Conservation (phyloP, 2,329 filamentous ascomycete genomes). For the Fusarium veterinarium region DNA sequence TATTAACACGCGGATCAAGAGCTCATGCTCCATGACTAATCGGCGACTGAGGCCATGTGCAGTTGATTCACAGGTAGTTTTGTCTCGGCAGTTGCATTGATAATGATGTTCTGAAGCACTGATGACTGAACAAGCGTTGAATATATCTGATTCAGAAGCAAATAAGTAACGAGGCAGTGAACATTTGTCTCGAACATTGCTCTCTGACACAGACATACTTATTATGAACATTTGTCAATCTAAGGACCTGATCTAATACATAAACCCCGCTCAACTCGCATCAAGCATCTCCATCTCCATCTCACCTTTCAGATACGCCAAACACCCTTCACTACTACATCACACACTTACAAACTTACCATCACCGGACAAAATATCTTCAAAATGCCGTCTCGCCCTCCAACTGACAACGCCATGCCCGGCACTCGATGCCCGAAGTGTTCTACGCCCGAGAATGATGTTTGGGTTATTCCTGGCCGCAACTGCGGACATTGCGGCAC, state of each 20-base stretch:
- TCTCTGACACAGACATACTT: fast-evolving
- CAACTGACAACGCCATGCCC: fast-evolving
- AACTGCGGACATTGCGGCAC: background rate
- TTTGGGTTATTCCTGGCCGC: background rate
- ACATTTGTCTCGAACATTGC: fast-evolving
- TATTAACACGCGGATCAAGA: fast-evolving
- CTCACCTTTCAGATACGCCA: background rate
- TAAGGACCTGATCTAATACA: background rate
- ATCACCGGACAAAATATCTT: fast-evolving
- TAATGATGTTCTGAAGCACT: background rate
- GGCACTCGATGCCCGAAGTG: background rate
- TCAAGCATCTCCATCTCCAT: background rate
- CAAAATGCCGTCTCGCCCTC: background rate
- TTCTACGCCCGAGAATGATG: background rate
- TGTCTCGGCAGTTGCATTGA: background rate
- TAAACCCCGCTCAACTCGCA: background rate
- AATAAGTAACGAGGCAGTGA: fast-evolving
- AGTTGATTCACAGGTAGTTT: background rate
- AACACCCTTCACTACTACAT: background rate
- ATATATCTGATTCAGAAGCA: background rate
- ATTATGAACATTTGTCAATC: background rate
- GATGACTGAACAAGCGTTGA: fast-evolving
- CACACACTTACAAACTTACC: fast-evolving
- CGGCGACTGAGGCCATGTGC: fast-evolving
- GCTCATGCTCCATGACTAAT: fast-evolving